A percentile compares a stretch with the other conserved stretches of the same genome.
Conservation (phyloP, 257 asterid species). For the Jacaranda mimosifolia region DNA sequence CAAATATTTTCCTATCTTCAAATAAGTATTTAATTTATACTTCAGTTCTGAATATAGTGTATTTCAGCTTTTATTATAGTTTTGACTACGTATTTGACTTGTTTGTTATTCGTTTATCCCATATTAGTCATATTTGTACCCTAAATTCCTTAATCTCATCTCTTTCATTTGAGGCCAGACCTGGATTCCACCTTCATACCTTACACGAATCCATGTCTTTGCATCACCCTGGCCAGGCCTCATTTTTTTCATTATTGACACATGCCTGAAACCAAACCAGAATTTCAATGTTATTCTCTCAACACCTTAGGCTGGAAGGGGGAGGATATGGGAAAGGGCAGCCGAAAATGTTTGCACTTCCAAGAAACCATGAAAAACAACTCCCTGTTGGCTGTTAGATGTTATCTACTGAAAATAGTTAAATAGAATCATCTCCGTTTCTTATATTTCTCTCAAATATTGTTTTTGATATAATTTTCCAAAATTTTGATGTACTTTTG, state of each 20-base stretch:
- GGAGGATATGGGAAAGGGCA: background rate
- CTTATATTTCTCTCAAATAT: too few species aligned
- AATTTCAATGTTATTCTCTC: too few species aligned
- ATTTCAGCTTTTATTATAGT: background rate
- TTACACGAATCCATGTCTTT: background rate
- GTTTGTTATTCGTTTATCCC: background rate
- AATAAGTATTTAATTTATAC: background rate
- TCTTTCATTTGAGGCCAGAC: background rate
- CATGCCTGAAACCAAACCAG: conserved; percentile 4
- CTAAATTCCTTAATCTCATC: background rate
- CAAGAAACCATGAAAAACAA: background rate
- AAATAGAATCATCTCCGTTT: too few species aligned
- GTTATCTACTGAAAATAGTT: too few species aligned
- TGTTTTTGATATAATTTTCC: too few species aligned
- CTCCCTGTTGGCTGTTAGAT: too few species aligned
- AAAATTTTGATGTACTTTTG: too few species aligned
- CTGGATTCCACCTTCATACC: background rate
- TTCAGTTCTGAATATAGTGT: background rate
- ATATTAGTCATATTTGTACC: background rate
- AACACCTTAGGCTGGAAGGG: background rate
- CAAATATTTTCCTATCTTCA: background rate
- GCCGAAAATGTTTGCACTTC: background rate
- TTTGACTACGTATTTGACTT: background rate
- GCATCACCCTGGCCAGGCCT: background rate
- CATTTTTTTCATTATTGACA: background rate